Percentiles rank a stretch among this genome's conserved stretches.
Evolutionary conservation across 257 asterid species (phyloP).

Genomic region (Catharanthus roseus): DNA sequence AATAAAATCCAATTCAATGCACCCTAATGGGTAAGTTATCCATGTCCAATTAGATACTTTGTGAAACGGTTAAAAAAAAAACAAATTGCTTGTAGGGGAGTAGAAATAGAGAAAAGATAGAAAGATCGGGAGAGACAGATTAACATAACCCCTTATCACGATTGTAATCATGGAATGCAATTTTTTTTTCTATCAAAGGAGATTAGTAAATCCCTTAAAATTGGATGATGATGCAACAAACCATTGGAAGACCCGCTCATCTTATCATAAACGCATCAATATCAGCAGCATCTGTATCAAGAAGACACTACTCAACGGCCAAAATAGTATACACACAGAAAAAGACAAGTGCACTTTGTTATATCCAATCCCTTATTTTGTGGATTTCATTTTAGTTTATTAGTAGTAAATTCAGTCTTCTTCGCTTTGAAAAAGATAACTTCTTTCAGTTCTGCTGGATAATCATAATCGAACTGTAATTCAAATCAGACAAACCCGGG

Average conservation of each 20-base stretch:
- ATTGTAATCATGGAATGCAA: no score
- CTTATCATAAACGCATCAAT: neutral
- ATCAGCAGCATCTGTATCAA: no score
- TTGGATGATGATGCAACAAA: neutral
- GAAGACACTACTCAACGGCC: neutral
- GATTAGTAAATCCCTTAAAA: no score
- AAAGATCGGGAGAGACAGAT: no score
- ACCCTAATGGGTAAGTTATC: no score
- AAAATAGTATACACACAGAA: neutral
- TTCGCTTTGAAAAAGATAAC: slow-evolving; percentile 2
- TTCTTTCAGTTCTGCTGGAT: neutral
- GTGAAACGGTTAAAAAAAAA: no score
- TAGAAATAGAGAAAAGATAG: no score
- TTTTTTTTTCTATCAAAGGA: no score
- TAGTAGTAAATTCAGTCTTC: neutral
- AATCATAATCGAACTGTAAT: neutral
- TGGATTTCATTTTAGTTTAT: slow-evolving; percentile 3
- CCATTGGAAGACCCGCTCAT: neutral
- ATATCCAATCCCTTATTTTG: neutral
- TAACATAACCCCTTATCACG: no score
- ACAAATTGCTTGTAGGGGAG: no score
- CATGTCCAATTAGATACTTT: no score
- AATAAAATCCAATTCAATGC: no score
- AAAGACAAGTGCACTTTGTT: slow-evolving; percentile 7
- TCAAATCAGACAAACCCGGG: neutral